These are phyloP conservation scores for Pleurotus sapidus DNA, from an alignment of 768 basidiomycete species.

Conservation along the genomic window DNA sequence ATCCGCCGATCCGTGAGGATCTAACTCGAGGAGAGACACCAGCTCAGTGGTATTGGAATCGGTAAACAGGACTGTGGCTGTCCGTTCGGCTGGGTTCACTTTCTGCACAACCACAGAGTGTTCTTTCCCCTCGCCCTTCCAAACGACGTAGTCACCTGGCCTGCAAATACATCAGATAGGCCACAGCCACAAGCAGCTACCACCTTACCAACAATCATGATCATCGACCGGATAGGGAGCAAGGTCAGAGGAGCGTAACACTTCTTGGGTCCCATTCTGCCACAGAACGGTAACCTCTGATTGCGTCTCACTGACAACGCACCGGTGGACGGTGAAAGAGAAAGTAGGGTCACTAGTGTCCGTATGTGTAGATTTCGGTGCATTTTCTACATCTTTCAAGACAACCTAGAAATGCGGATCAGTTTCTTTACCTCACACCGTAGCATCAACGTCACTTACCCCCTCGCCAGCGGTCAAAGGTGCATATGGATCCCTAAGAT, in stretches of 20 bases:
- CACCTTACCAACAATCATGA: slow-evolving; percentile 80
- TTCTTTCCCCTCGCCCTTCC: slow-evolving; percentile 70
- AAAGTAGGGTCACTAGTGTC: slow-evolving; percentile 41
- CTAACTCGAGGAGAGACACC: slow-evolving; percentile 84
- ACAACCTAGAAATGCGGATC: slow-evolving; percentile 35
- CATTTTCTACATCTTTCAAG: slow-evolving; percentile 45
- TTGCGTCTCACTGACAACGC: slow-evolving; percentile 66
- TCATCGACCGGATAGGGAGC: slow-evolving; percentile 88
- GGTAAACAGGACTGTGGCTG: slow-evolving; percentile 59
- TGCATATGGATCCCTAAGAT: slow-evolving; percentile 57
- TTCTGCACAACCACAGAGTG: slow-evolving; percentile 75
- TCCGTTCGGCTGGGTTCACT: slow-evolving; percentile 70
- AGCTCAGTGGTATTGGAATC: slow-evolving; percentile 56
- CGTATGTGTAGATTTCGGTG: slow-evolving; percentile 63
- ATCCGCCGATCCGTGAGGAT: slow-evolving; percentile 73
- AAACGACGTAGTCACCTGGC: slow-evolving; percentile 90
- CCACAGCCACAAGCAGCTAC: too few species aligned
- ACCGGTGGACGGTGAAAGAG: slow-evolving; percentile 49
- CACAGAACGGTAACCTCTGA: slow-evolving; percentile 76
- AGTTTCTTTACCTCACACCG: too few species aligned
- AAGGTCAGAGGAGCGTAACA: slow-evolving; percentile 55
- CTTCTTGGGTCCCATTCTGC: slow-evolving; percentile 81
- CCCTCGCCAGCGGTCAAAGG: slow-evolving; percentile 73
- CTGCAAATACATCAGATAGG: slow-evolving; percentile 30
- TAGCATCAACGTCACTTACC: background rate